Conservation (phyloP, 805 yeast species). For the Yamadazyma sp. region DNA sequence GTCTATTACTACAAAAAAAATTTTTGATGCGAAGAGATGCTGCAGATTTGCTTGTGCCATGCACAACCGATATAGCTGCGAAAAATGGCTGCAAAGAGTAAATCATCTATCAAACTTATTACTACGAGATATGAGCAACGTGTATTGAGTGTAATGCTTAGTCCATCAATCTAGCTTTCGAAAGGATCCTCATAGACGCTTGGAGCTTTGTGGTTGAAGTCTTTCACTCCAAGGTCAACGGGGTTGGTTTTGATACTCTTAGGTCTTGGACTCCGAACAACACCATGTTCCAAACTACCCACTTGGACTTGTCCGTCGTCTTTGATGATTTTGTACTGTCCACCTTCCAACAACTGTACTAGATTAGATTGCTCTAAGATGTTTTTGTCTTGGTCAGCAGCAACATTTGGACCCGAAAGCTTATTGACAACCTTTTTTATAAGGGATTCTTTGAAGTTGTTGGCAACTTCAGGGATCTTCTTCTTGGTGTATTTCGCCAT, state of each 20-base stretch:
- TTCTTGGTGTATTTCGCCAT: constrained; percentile 17
- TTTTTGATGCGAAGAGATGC: constrained; percentile 11
- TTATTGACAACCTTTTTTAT: constrained; percentile 2
- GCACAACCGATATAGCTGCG: constrained; percentile 8
- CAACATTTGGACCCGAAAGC: constrained; percentile 2
- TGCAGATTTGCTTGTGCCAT: no score
- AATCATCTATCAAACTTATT: neutral
- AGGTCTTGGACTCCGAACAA: constrained; percentile 2
- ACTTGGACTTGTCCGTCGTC: constrained; percentile 2
- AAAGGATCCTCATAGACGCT: neutral
- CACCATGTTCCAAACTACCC: neutral
- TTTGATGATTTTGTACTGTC: constrained; percentile 5
- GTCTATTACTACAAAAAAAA: constrained; percentile 1
- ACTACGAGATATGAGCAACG: no score
- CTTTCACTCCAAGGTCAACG: constrained; percentile 7
- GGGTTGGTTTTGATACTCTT: constrained; percentile 8
- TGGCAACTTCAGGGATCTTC: constrained; percentile 19
- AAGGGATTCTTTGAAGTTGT: constrained; percentile 13
- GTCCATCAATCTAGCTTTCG: neutral
- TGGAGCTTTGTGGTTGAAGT: neutral
- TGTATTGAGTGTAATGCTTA: no score
- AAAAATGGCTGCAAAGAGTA: neutral
- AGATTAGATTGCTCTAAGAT: constrained; percentile 1
- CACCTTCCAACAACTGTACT: constrained; percentile 5
- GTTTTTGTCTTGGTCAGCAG: neutral